These are phyloP conservation scores for Diutina scorzettiae DNA, from an alignment of 1,139 yeast species.

Conservation along the genomic window DNA sequence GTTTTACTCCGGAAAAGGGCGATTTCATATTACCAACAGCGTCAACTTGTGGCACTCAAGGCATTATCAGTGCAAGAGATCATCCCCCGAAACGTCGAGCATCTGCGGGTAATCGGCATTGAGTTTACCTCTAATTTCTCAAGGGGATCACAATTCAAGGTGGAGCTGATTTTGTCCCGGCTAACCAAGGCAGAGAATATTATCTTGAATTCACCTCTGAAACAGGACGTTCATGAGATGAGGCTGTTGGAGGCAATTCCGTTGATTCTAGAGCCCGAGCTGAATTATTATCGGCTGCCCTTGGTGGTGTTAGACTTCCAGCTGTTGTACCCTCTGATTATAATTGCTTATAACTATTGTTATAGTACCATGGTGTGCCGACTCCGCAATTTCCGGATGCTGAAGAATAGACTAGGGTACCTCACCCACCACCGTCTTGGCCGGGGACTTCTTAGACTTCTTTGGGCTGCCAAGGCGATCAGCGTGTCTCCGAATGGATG, in stretches of 20 bases:
- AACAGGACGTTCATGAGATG: conserved; percentile 72
- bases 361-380: conserved; percentile 79
- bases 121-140: conserved; percentile 82
- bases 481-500: conserved; percentile 79
- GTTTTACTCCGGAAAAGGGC: conserved; percentile 16
- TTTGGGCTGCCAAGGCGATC: conserved; percentile 39
- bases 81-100: conserved; percentile 64
- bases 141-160: conserved; percentile 89
- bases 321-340: conserved; percentile 82
- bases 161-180: conserved; percentile 70
- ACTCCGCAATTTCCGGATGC: conserved; percentile 38
- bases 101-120: conserved; percentile 77
- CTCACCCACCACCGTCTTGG: conserved; percentile 37
- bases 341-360: conserved; percentile 88
- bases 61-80: conserved; percentile 55
- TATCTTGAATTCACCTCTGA: conserved; percentile 67
- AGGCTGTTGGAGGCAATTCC: conserved; percentile 83
- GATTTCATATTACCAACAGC: conserved; percentile 39
- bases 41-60: conserved; percentile 33
- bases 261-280: conserved; percentile 81
- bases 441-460: conserved; percentile 41
- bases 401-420: conserved; percentile 28
- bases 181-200: conserved; percentile 67
- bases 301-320: conserved; percentile 85
- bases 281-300: conserved; percentile 80